Percentiles rank a stretch among this genome's conserved stretches.
phyloP scores from a whole-genome alignment of 1,284 basidiomycete species.

The Marasmius oreades region DNA sequence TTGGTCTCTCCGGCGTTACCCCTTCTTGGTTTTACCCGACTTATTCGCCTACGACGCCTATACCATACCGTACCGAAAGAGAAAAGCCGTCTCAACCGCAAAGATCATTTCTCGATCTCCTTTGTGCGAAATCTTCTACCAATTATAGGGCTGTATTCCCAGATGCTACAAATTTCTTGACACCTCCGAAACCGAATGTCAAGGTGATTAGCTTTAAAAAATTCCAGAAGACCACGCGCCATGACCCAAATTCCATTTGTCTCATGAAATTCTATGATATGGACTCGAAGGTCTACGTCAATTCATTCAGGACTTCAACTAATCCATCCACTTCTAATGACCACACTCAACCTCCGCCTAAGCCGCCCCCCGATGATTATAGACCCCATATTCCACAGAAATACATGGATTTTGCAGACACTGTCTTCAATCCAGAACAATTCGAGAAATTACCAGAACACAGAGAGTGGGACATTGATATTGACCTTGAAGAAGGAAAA shows the following conservation, averaged over 20 bases:
- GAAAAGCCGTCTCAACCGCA: too few relatives aligned
- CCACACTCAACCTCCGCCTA: neutral
- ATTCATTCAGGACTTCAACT: neutral
- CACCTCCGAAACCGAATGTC: neutral
- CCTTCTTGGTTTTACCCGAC: neutral
- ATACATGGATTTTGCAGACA: neutral
- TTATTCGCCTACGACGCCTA: neutral
- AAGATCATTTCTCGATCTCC: too few relatives aligned
- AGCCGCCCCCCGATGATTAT: neutral
- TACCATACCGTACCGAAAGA: too few relatives aligned
- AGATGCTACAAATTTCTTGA: neutral
- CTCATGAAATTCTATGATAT: neutral
- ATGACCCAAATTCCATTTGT: neutral
- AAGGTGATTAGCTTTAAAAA: neutral
- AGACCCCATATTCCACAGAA: neutral
- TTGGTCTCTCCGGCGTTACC: neutral
- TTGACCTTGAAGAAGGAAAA: slow-evolving; percentile 30
- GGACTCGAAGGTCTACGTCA: neutral
- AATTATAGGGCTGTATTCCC: neutral
- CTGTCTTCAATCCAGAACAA: slow-evolving; percentile 19
- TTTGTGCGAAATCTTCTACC: too few relatives aligned
- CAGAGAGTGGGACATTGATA: slow-evolving; percentile 22
- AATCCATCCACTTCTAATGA: neutral
- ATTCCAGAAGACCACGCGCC: neutral
- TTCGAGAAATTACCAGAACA: slow-evolving; percentile 20